Evolutionary conservation across 345 rosid species (phyloP).

Genomic region (Dipteronia sinensis): DNA sequence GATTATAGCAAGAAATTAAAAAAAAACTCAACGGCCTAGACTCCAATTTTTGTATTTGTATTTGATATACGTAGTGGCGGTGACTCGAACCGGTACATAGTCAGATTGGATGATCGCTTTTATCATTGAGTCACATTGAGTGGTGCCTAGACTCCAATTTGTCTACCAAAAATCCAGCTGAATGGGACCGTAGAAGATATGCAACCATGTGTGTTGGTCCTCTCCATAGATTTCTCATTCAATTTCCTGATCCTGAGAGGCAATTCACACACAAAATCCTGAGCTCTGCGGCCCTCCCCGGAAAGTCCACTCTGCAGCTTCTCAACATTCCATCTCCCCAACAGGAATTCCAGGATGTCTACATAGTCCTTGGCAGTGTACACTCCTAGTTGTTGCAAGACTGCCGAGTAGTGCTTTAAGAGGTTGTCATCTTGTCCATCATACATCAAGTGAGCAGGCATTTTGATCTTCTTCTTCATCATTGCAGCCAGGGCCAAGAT

Average conservation of each 20-base stretch:
- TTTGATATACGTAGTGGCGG: too few species aligned
- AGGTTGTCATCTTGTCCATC: constrained; percentile 39
- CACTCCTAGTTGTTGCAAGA: constrained; percentile 39
- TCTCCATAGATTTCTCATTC: constrained; percentile 34
- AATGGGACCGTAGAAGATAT: constrained; percentile 16
- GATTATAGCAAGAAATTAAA: too few species aligned
- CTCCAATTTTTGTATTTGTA: too few species aligned
- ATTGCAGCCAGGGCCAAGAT: constrained; percentile 36
- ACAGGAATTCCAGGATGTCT: constrained; percentile 39
- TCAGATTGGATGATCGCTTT: too few species aligned
- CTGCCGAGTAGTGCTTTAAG: constrained; percentile 35
- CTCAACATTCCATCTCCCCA: constrained; percentile 36
- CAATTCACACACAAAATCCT: constrained; percentile 37
- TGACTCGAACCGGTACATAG: too few species aligned
- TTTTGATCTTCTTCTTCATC: constrained; percentile 45
- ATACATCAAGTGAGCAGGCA: constrained; percentile 46
- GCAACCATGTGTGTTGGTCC: constrained; percentile 20
- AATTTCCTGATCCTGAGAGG: constrained; percentile 36
- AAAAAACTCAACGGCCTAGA: too few species aligned
- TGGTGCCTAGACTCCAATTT: too few species aligned
- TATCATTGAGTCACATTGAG: too few species aligned
- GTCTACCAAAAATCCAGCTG: constrained; percentile 43
- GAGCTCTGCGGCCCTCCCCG: constrained; percentile 35
- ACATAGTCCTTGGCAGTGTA: constrained; percentile 45
- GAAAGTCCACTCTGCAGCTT: constrained; percentile 32